Evolutionary conservation across 148 eudicot genomes (phyloP), one percentile per base, ranked within the genome.

Genomic region (Pouteria glomerata): DNA sequence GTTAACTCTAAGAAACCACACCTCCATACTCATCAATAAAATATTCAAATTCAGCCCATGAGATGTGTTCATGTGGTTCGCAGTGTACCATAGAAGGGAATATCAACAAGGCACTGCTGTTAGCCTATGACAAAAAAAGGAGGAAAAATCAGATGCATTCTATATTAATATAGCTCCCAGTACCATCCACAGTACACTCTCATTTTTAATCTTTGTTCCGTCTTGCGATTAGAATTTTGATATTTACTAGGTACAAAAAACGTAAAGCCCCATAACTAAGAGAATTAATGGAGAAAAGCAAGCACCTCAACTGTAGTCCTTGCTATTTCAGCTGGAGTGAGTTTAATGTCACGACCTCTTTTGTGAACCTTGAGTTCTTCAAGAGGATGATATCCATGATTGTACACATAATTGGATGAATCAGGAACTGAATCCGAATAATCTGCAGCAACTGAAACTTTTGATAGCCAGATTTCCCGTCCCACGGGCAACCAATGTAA

Each of bases 11-110:
- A 34, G 23, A 69, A 68, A 42, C 23, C 74, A 64, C 51, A 85
- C 88, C 85, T 85, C 88, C 88, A 69, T 75, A 82, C 21, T 82
- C 85, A 61, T 85, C 88, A 37, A 82, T 60, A 42, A 82, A 76
- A 69, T 82, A 85, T 27, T 69, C 77, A 66, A 63, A 79, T 57
- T 85, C 85, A 37, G 83, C 82, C 88, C 88, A 85, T 26, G 88
- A 79, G 64, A 79, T 71, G 31, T 85, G 78, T 69, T 80, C 85
- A 75, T 85, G 85, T 55, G 88, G 88, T 76, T 85, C 88, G 73
- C 57, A 55, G 72, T 85, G 88, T 70, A 82, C 76, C 37, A 27
- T 48, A 50, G 83, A 73, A 73, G 88, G 88, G 68, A 85, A 82
- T 12, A 85, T 58, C 75, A 85, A 68, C 77, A 82, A 50, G 1